Conservation (phyloP, 177 flowering plant species). For the Vitis hybrid region DNA sequence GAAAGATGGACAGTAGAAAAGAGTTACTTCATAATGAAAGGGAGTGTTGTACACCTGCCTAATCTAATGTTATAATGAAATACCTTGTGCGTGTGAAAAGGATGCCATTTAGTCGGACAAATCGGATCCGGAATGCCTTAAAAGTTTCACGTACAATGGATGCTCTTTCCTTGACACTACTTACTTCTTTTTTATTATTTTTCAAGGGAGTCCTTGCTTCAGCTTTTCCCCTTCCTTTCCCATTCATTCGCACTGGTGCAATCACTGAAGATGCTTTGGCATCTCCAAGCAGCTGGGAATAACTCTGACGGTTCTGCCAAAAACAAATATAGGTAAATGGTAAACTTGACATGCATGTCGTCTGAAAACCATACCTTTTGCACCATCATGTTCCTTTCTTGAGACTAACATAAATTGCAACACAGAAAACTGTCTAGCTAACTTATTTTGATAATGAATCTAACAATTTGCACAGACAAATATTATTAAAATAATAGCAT, state of each 20-base stretch:
- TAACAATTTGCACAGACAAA: neutral
- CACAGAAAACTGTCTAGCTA: too few relatives aligned
- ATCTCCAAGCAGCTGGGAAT: conserved; percentile 52
- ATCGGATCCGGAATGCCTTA: conserved; percentile 64
- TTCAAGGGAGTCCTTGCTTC: conserved; percentile 40
- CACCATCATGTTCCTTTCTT: too few relatives aligned
- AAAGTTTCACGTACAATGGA: conserved; percentile 32
- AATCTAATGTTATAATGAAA: neutral
- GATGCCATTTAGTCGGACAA: conserved; percentile 89
- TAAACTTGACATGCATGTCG: too few relatives aligned
- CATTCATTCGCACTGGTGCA: conserved; percentile 31
- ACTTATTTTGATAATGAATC: too few relatives aligned
- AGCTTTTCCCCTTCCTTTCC: conserved; percentile 68
- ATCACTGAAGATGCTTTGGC: conserved; percentile 42
- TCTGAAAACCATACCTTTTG: too few relatives aligned
- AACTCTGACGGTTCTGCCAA: conserved; percentile 82
- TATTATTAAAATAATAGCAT: neutral
- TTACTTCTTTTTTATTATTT: conserved; percentile 37
- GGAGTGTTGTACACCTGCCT: neutral
- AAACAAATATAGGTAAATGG: neutral
- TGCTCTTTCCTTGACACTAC: conserved; percentile 34
- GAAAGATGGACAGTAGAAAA: neutral
- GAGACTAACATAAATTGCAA: too few relatives aligned
- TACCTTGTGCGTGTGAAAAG: conserved; percentile 95
- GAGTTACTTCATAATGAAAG: conserved; percentile 2